Conservation (phyloP, 2,329 filamentous ascomycete genomes). For the Pezizomycotina sp. region DNA sequence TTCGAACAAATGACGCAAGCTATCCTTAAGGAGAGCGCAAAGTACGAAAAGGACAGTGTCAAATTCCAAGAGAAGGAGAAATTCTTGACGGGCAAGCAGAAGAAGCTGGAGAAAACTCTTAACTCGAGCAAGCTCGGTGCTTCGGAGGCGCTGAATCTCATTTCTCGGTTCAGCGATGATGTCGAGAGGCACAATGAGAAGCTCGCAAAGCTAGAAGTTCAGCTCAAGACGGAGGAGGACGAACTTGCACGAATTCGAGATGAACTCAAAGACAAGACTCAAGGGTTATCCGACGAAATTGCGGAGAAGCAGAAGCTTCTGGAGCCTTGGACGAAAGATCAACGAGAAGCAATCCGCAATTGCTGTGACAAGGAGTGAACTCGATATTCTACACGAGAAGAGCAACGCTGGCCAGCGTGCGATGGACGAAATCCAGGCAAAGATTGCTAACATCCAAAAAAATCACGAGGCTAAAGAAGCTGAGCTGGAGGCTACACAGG, state of each 20-base stretch:
- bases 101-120: conserved; percentile 84
- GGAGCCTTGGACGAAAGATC: conserved; percentile 94
- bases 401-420: conserved; percentile 74
- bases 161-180: conserved; percentile 61
- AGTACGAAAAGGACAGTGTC: conserved; percentile 89
- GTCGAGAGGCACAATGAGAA: conserved; percentile 62
- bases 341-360: conserved; percentile 90
- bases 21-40: conserved; percentile 71
- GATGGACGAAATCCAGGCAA: conserved; percentile 64
- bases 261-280: conserved; percentile 60
- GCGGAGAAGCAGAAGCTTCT: conserved; percentile 80
- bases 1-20: conserved; percentile 65
- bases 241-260: conserved; percentile 74
- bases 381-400: conserved; percentile 78
- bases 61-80: conserved; percentile 98
- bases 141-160: conserved; percentile 57
- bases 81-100: conserved; percentile 75
- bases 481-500: conserved; percentile 61
- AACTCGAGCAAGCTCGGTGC: conserved; percentile 57
- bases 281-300: conserved; percentile 84
- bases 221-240: conserved; percentile 61
- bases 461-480: conserved; percentile 51
- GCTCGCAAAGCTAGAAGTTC: conserved; percentile 57
- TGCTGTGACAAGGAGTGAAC: conserved; percentile 84
- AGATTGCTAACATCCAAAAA: conserved; percentile 57